Conservation (phyloP, 345 rosid species). For the Bruguiera gymnorhiza region DNA sequence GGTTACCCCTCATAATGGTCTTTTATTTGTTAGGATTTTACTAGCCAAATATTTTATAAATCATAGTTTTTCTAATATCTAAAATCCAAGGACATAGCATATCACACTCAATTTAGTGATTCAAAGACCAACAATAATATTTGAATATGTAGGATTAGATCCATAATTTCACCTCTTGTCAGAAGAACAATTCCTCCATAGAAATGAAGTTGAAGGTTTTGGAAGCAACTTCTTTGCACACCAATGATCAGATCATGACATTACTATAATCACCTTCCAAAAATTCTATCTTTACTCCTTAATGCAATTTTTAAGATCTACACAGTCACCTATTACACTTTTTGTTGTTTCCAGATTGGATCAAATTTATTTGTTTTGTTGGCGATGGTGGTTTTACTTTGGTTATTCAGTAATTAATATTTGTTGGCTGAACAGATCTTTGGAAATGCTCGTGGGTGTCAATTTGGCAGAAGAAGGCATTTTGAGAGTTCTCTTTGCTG, state of each 20-base stretch:
- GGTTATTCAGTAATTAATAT: background rate
- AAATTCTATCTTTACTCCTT: background rate
- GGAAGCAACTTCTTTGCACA: background rate
- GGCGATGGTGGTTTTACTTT: background rate
- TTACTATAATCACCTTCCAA: background rate
- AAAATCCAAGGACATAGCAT: no score
- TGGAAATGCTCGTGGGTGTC: slow-evolving; percentile 72
- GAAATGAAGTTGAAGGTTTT: background rate
- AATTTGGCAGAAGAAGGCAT: slow-evolving; percentile 89
- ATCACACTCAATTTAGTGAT: no score
- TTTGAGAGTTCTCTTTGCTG: slow-evolving; percentile 73
- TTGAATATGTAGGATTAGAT: no score
- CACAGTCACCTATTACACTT: background rate
- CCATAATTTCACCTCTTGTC: no score
- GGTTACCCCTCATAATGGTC: no score
- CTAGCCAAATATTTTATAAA: no score
- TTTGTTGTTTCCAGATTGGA: background rate
- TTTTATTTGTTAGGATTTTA: no score
- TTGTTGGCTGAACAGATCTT: slow-evolving; percentile 58
- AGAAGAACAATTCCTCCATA: no score
- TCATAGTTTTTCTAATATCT: no score
- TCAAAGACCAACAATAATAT: no score
- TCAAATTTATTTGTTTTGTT: background rate
- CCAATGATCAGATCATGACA: no score
- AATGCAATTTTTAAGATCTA: background rate